These are phyloP conservation scores for Coelastrella sp. DNA, from an alignment of 139 green algal species.

Conservation along the genomic window DNA sequence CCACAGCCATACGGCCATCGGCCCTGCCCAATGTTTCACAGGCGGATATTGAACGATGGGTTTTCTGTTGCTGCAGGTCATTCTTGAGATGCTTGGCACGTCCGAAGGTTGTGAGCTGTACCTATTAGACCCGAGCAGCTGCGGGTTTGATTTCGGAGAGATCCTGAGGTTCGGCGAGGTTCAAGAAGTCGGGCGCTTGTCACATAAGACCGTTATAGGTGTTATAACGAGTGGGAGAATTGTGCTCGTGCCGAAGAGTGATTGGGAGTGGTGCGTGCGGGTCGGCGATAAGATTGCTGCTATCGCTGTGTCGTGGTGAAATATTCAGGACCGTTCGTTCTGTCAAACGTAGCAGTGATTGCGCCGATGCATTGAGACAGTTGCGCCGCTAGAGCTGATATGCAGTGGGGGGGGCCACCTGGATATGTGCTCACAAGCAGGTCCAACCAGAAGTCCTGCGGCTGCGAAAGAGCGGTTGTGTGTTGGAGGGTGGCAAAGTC, in stretches of 20 bases:
- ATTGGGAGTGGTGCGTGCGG: conserved; percentile 10
- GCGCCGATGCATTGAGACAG: too few species aligned
- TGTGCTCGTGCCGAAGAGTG: background rate
- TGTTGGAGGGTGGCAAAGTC: too few species aligned
- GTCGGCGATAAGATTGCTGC: background rate
- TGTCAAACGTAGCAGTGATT: too few species aligned
- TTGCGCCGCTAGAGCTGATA: too few species aligned
- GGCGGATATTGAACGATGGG: conserved; percentile 25
- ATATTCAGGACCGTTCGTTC: too few species aligned
- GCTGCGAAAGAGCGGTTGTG: too few species aligned
- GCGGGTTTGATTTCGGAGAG: conserved; percentile 8
- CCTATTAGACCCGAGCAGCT: background rate
- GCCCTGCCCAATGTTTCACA: too few species aligned
- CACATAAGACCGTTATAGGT: conserved; percentile 19
- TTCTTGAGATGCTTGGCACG: conserved; percentile 13
- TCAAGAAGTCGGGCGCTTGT: conserved; percentile 34
- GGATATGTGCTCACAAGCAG: too few species aligned
- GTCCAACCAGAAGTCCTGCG: too few species aligned
- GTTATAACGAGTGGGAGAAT: conserved; percentile 1
- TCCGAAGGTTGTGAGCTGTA: conserved; percentile 40
- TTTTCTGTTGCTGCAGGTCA: conserved; percentile 15
- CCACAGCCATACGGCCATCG: too few species aligned
- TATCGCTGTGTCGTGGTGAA: conserved; percentile 39
- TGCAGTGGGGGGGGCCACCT: too few species aligned
- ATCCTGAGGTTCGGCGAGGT: conserved; percentile 11